phyloP scores from a whole-genome alignment of 371 early-diverging fungal genomes.

The Mucor saturninus region DNA sequence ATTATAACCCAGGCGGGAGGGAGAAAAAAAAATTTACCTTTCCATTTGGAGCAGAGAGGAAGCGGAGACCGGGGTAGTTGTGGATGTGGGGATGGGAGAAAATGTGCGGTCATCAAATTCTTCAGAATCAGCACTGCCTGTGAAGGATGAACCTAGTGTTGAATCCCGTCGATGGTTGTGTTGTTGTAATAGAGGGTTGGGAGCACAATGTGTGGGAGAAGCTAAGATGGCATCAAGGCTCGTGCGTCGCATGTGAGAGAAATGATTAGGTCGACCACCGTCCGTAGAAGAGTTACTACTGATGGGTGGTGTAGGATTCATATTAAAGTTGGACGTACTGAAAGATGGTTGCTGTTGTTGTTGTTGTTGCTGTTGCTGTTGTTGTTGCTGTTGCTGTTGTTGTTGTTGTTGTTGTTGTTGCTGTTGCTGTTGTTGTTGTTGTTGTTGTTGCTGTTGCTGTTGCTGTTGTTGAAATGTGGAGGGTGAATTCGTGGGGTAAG shows the following conservation, averaged over 20 bases:
- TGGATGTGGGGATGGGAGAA: constrained; percentile 25
- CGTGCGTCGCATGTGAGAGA: constrained; percentile 32
- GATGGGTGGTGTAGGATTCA: constrained; percentile 33
- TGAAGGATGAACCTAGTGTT: constrained; percentile 29
- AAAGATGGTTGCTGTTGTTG: constrained; percentile 11
- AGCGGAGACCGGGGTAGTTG: constrained; percentile 32
- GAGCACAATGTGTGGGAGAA: constrained; percentile 28
- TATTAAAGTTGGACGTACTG: constrained; percentile 5
- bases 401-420: too few relatives aligned
- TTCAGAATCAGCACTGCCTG: constrained; percentile 34
- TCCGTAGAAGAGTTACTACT: constrained; percentile 29
- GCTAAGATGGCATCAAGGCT: constrained; percentile 42
- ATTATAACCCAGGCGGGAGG: not conserved
- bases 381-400: too few relatives aligned
- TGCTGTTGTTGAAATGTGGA: constrained; percentile 3
- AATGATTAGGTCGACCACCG: constrained; percentile 2
- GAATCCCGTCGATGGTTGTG: constrained; percentile 34
- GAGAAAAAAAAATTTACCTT: constrained; percentile 26
- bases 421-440: too few relatives aligned
- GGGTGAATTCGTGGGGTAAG: not conserved
- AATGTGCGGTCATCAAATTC: constrained; percentile 27
- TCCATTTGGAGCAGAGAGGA: constrained; percentile 33
- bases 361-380: too few relatives aligned
- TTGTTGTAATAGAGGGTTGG: constrained; percentile 21
- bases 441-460: not conserved